A percentile compares a stretch with the other conserved stretches of the same genome.
Conservation (phyloP, 2,329 filamentous ascomycete species). For the Tolypocladium album region DNA sequence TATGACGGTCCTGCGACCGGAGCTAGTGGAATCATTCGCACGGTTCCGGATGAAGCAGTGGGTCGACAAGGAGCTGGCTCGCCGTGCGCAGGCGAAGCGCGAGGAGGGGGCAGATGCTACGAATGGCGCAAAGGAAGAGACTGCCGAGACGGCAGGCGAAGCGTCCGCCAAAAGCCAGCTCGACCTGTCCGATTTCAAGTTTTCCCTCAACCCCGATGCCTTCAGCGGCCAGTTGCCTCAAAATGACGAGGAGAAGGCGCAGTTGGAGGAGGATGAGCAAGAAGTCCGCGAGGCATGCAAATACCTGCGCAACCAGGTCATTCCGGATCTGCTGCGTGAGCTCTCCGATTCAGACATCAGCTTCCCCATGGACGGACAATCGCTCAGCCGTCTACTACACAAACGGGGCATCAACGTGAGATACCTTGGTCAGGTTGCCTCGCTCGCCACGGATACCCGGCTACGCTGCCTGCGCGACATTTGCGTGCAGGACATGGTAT, state of each 20-base stretch:
- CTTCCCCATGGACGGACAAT: conserved; percentile 97
- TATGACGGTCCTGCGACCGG: conserved; percentile 87
- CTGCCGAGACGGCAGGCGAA: conserved; percentile 24
- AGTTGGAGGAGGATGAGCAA: conserved; percentile 74
- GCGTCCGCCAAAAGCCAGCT: conserved; percentile 46
- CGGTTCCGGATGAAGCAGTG: conserved; percentile 82
- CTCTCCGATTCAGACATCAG: conserved; percentile 87
- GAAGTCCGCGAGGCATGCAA: conserved; percentile 78
- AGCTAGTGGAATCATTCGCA: conserved; percentile 79
- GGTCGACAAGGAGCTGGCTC: conserved; percentile 67
- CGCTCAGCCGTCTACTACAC: conserved; percentile 78
- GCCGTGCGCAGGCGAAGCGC: conserved; percentile 32
- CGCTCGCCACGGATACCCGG: conserved; percentile 57
- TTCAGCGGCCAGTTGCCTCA: conserved; percentile 89
- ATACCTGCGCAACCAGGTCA: conserved; percentile 63
- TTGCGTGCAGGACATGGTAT: conserved; percentile 82
- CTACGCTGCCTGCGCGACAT: conserved; percentile 69
- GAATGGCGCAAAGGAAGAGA: conserved; percentile 22
- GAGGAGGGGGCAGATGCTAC: conserved; percentile 21
- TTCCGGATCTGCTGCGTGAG: conserved; percentile 79
- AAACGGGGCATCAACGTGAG: conserved; percentile 96
- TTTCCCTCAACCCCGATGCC: conserved; percentile 87
- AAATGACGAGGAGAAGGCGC: conserved; percentile 78
- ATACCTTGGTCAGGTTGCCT: conserved; percentile 80
- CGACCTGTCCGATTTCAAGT: conserved; percentile 77